phyloP scores from a whole-genome alignment of 306 rosid genomes.

The Elaeagnus macrophylla region DNA sequence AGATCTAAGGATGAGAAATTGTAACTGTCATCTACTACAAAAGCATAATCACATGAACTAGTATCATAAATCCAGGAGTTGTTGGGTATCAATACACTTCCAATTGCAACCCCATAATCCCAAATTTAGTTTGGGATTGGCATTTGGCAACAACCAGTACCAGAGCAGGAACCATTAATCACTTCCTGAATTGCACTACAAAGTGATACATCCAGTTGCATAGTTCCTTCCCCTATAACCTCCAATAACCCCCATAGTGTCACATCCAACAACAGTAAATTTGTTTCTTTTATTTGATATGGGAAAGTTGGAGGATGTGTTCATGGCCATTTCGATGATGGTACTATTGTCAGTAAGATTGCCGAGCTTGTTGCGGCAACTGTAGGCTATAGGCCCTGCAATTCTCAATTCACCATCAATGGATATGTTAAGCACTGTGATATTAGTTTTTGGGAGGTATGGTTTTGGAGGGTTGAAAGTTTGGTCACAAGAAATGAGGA shows the following conservation, averaged over 20 bases:
- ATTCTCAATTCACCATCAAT: too few species aligned
- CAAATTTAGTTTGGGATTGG: neutral
- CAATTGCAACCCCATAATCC: neutral
- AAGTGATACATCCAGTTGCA: neutral
- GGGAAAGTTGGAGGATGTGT: neutral
- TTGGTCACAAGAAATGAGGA: too few species aligned
- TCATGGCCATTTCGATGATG: neutral
- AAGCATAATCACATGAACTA: constrained; percentile 1
- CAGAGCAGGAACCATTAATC: neutral
- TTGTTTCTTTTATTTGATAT: neutral
- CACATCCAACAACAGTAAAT: neutral
- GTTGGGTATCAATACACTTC: neutral
- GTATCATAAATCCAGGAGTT: neutral
- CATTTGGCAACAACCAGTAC: neutral
- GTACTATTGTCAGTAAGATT: neutral
- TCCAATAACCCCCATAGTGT: neutral
- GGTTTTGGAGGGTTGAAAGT: too few species aligned
- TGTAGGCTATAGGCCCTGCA: too few species aligned
- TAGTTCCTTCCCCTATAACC: neutral
- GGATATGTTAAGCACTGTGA: too few species aligned
- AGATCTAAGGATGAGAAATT: constrained; percentile 4
- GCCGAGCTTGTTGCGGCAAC: neutral
- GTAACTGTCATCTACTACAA: constrained; percentile 2
- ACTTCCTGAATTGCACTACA: neutral
- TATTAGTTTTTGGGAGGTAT: too few species aligned